Base-by-base conservation (phyloP, 2,329 filamentous ascomycete genomes). In the Fusarium scirpi region DNA sequence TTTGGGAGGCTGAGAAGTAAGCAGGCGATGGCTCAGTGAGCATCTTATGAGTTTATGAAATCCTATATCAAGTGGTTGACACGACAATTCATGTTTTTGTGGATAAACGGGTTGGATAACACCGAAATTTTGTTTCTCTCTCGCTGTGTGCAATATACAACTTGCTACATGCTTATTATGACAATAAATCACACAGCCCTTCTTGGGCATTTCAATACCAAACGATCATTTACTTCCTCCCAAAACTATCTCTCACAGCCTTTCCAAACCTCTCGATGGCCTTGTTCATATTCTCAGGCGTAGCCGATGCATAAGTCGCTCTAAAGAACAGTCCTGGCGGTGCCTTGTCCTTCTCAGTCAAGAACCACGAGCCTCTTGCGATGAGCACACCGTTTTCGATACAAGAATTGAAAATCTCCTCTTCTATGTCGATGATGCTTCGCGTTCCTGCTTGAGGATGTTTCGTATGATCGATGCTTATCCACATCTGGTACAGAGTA, bases 351-450 rank as follows among this genome's bases (percentile, higher is more conserved):
- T 86, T 87, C 77, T 96, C 91, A 1, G 94, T 92, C 62, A 89
- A 87, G 86, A 98, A 99, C 94, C 94, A 99, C 49, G 91, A 94
- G 6, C 96, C 96, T 49, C 92, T 87, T 62, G 92, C 94, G 4
- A 96, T 85, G 47, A 99, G 85, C 7, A 96, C 93, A 24, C 93
- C 92, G 74, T 91, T 87, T 6, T 90, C 87, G 59, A 98, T 91
- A 68, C 90, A 90, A 1, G 87, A 85, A 74, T 92, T 81, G 84
- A 97, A 98, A 46, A 99, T 94, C 58, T 92, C 89, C 74, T 97
- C 91, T 80, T 99, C 96, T 44, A 99, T 85, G 38, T 89, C 88
- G 25, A 87, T 79, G 48, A 93, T 83, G 51, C 80, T 82, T 69
- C 86, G 87, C 16, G 76, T 81, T 3, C 79, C 78, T 38, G 85